phyloP scores from a whole-genome alignment of 306 rosid species.

The Vigna unguiculata region DNA sequence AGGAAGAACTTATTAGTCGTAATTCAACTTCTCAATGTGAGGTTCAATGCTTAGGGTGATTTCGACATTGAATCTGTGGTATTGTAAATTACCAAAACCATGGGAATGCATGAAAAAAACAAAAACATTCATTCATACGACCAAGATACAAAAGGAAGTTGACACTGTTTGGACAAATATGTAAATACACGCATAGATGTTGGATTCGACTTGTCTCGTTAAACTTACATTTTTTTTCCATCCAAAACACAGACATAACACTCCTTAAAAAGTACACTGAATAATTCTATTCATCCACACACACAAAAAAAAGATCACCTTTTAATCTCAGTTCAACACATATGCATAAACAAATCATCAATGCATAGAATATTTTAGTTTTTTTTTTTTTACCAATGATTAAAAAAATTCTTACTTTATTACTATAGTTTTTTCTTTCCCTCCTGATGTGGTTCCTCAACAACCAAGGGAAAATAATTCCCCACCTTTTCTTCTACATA shows the following conservation, averaged over 20 bases:
- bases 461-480: slow-evolving; percentile 39
- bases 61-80: slow-evolving; percentile 19
- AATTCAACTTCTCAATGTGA: slow-evolving; percentile 20
- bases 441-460: slow-evolving; percentile 21
- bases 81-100: background rate
- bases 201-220: too few relatives aligned
- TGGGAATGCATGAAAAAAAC: slow-evolving; percentile 9
- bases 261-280: too few relatives aligned
- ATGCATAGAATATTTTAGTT: too few relatives aligned
- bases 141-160: slow-evolving; percentile 16
- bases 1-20: background rate
- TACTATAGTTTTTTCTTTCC: background rate
- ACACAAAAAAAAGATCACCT: background rate
- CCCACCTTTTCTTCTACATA: background rate
- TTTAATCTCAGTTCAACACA: too few relatives aligned
- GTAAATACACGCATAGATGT: background rate
- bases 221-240: too few relatives aligned
- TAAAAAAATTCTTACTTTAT: background rate
- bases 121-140: background rate
- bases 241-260: background rate
- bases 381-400: background rate
- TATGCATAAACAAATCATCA: background rate
- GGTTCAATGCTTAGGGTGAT: slow-evolving; percentile 8
- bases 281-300: background rate
- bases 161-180: background rate